A percentile compares a stretch with the other conserved stretches of the same genome.
These are phyloP conservation scores for Talaromyces marneffei DNA, from an alignment of 2,329 filamentous ascomycete species.

Conservation along the genomic window DNA sequence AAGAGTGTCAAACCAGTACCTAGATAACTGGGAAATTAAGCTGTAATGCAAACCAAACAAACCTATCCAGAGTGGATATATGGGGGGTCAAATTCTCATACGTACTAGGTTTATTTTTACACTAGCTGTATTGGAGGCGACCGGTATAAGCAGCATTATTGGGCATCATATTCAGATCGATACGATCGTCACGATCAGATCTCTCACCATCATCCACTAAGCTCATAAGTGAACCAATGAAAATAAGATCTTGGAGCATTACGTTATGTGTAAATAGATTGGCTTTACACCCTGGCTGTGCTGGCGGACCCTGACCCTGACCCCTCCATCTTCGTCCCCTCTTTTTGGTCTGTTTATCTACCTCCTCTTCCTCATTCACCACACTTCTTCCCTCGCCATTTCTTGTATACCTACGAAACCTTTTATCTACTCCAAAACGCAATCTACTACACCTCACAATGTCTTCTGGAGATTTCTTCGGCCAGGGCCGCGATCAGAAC, in stretches of 20 bases:
- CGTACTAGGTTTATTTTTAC: background rate
- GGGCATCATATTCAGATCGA: background rate
- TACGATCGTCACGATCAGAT: background rate
- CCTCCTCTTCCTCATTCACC: background rate
- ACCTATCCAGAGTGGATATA: no score
- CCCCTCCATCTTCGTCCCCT: background rate
- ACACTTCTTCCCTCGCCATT: background rate
- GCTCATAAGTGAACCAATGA: background rate
- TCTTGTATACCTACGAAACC: background rate
- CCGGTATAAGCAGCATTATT: background rate
- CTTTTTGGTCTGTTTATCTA: background rate
- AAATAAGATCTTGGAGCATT: background rate
- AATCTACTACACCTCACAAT: conserved; percentile 2
- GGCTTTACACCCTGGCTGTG: background rate
- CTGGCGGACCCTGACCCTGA: background rate
- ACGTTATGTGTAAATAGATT: conserved; percentile 1
- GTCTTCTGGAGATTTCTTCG: conserved; percentile 18
- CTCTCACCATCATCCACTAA: background rate
- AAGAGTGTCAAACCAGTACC: no score
- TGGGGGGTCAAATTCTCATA: no score
- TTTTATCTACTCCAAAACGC: background rate
- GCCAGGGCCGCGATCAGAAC: conserved; percentile 14
- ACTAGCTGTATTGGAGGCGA: background rate
- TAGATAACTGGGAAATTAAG: no score
- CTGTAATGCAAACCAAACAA: background rate